phyloP scores from a whole-genome alignment of 495 filamentous ascomycete species.

The Lepidopterella palustris region DNA sequence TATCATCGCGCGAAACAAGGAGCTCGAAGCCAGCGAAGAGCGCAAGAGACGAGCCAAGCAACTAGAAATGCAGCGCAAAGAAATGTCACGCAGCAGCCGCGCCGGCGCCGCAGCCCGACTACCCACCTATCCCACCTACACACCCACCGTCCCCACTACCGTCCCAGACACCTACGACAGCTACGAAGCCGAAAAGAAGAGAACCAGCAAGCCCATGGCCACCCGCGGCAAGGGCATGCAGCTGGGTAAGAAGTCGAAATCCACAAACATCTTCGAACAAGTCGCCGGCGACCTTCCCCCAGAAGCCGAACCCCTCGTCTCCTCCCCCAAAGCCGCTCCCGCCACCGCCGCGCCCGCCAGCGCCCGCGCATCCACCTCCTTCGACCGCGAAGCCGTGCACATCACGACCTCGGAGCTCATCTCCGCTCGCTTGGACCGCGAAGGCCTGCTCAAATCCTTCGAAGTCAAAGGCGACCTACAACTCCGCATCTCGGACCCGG shows the following conservation, averaged over 20 bases:
- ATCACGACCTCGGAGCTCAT: slow-evolving; percentile 82
- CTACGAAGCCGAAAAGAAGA: slow-evolving; percentile 96
- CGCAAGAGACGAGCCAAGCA: slow-evolving; percentile 97
- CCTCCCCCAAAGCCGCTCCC: slow-evolving; percentile 51
- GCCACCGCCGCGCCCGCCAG: slow-evolving; percentile 37
- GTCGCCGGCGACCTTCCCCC: slow-evolving; percentile 83
- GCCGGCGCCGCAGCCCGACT: slow-evolving; percentile 53
- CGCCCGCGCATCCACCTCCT: slow-evolving; percentile 41
- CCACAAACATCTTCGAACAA: slow-evolving; percentile 90
- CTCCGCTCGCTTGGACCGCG: slow-evolving; percentile 75
- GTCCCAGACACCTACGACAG: slow-evolving; percentile 79
- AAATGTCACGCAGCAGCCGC: slow-evolving; percentile 48
- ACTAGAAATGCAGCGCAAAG: slow-evolving; percentile 95
- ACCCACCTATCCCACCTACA: slow-evolving; percentile 83
- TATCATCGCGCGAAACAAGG: slow-evolving; percentile 98
- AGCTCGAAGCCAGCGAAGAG: slow-evolving; percentile 94
- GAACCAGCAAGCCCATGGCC: slow-evolving; percentile 56
- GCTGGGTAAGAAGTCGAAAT: slow-evolving; percentile 94
- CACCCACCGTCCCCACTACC: slow-evolving; percentile 64
- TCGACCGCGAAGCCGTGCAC: slow-evolving; percentile 75
- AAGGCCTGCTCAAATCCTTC: slow-evolving; percentile 75
- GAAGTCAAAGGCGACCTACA: slow-evolving; percentile 86
- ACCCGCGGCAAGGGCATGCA: slow-evolving; percentile 97
- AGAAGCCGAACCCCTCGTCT: slow-evolving; percentile 70
- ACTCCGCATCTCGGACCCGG: slow-evolving; percentile 77